Evolutionary conservation across 441 rosid genomes (phyloP), one percentile per base, ranked within the genome.

Genomic region (Populus tomentosa): DNA sequence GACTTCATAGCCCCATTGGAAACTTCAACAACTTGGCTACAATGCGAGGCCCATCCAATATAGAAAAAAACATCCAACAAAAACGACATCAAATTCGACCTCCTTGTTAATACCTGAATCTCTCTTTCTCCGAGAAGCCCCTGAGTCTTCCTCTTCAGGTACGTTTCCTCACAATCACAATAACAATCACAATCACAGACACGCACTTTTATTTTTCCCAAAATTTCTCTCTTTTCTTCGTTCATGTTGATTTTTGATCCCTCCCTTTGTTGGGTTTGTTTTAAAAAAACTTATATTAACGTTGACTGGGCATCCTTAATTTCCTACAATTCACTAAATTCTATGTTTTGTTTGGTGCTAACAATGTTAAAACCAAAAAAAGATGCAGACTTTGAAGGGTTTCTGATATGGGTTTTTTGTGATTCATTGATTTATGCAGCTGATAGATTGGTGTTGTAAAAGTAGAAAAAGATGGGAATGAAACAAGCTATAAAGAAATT

Each of bases 401-500:
- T 61, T 61, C 65, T 61, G 28, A 61, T 61, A 4, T 21, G 65
- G 65, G 2, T 10, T 61, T 59, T 3, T 61, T 61, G 26, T 21
- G 65, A 61, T 61, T 23, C 65, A 21, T 61, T 61, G 28, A 9
- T 21, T 61, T 61, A 21, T 61, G 65, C 26, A 61, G 2, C 65
- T 61, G 28, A 21, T 23, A 61, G 65, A n/a, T 61, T 21, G 28
- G 26, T 61, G 1, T 9, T 61, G 28, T 61, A 63, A 40, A 30
- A 6, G 26, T 23, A 11, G 53, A 23, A 13, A 80, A 72, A 65
- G 74, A 96, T 94, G 99, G 93, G 98, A 61, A 61, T 96, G 70
- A 92, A 88, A 84, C 99, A 92, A 85, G 95, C 93, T 30, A 76
- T 96, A 69, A 88, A 85, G 90, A 85, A 92, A 85, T 78, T 94